Conservation (phyloP, 441 rosid species). For the Brassica hybrid region DNA sequence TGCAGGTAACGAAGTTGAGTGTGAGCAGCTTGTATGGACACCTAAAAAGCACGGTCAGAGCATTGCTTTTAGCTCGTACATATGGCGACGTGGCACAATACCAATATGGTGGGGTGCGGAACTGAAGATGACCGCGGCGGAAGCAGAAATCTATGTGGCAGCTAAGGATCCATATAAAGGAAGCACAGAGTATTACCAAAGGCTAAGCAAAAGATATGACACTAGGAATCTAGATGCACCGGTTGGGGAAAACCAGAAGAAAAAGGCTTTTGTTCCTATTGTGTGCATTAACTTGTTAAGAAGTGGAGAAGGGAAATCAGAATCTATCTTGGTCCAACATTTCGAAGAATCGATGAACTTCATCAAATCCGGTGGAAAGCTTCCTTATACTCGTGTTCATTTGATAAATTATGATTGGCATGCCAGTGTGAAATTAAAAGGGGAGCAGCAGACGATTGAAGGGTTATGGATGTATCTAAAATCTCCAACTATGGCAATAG, state of each 20-base stretch:
- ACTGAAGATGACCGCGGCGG: slow-evolving; percentile 87
- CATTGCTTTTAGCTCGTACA: slow-evolving; percentile 81
- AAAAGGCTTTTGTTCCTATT: slow-evolving; percentile 80
- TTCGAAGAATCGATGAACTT: slow-evolving; percentile 84
- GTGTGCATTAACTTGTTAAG: slow-evolving; percentile 88
- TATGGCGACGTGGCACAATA: slow-evolving; percentile 98
- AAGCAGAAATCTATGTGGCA: slow-evolving; percentile 96
- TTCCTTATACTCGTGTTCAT: slow-evolving; percentile 70
- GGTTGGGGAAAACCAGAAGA: slow-evolving; percentile 68
- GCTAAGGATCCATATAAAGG: slow-evolving; percentile 92
- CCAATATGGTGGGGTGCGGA: slow-evolving; percentile 99
- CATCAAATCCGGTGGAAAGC: slow-evolving; percentile 72
- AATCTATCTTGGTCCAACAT: slow-evolving; percentile 90
- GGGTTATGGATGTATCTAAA: slow-evolving; percentile 86
- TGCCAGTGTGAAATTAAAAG: slow-evolving; percentile 75
- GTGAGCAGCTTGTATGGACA: slow-evolving; percentile 96
- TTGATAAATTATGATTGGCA: slow-evolving; percentile 96
- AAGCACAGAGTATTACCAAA: slow-evolving; percentile 80
- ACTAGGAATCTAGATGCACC: slow-evolving; percentile 65
- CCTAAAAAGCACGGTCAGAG: slow-evolving; percentile 82
- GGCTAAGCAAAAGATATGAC: slow-evolving; percentile 89
- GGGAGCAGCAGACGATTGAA: slow-evolving; percentile 93
- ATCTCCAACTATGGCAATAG: slow-evolving; percentile 73
- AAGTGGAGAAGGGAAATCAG: slow-evolving; percentile 91
- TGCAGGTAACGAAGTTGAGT: slow-evolving; percentile 98